Percentiles rank a stretch among this genome's conserved stretches.
Evolutionary conservation across 1,284 basidiomycete species (phyloP).

Genomic region (Boletus smithii): DNA sequence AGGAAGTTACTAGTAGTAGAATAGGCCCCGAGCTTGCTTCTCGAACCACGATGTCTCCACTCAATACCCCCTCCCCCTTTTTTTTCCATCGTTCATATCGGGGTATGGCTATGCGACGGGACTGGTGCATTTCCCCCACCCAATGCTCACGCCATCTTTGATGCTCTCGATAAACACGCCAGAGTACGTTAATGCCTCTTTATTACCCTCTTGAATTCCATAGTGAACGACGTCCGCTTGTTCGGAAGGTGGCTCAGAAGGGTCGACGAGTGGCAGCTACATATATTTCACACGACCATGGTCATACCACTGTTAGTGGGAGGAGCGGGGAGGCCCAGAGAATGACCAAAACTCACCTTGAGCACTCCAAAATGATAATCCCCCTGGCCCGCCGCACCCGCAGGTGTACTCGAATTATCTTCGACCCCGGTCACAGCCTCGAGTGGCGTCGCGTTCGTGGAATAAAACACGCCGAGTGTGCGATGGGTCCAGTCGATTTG

Average conservation of each 20-base stretch:
- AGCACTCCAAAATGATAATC: constrained; percentile 59
- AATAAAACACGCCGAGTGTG: constrained; percentile 52
- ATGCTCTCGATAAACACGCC: constrained; percentile 51
- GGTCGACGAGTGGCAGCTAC: constrained; percentile 53
- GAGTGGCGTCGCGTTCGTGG: constrained; percentile 38
- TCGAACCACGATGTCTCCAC: too few species aligned
- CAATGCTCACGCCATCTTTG: constrained; percentile 7
- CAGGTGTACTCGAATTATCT: constrained; percentile 40
- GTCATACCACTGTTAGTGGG: background rate
- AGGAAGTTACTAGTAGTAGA: too few species aligned
- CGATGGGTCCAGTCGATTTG: constrained; percentile 53
- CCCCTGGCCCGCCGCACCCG: constrained; percentile 47
- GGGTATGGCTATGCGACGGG: background rate
- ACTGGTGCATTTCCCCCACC: constrained; percentile 3
- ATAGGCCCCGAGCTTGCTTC: too few species aligned
- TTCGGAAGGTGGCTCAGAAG: constrained; percentile 42
- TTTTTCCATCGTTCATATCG: background rate
- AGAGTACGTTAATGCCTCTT: constrained; percentile 54
- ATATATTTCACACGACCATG: background rate
- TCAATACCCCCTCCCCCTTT: too few species aligned
- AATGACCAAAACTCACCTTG: constrained; percentile 52
- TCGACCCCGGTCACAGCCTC: constrained; percentile 39
- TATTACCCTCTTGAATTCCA: constrained; percentile 55
- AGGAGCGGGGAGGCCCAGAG: too few species aligned
- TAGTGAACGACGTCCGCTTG: constrained; percentile 54